Base-by-base conservation (phyloP, 2,329 filamentous ascomycete species). In the Ophiocordyceps unilateralis region DNA sequence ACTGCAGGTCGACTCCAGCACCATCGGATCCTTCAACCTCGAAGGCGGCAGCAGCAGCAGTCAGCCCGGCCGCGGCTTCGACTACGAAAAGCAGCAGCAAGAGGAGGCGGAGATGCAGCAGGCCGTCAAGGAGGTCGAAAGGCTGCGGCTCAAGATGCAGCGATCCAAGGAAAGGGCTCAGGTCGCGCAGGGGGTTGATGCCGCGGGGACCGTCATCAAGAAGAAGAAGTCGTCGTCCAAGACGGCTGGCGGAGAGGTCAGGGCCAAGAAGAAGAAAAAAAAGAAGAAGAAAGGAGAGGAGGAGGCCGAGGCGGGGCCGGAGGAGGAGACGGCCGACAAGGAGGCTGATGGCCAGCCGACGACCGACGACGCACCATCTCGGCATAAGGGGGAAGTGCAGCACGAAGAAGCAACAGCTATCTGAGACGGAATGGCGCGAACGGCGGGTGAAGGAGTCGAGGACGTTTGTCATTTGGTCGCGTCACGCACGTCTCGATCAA, bases 51-150 rank as follows among this genome's bases (percentile, higher is more conserved):
- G 32, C 32, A 36, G n/a, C 10, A 19, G 32, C 24, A 26, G 24
- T 12, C 34, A 15, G n/a, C 57, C 63, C 5, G 49, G 51, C 38
- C 50, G 51, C 32, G 55, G 55, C 0, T 65, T 72, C 40, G 75
- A 83, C 45, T 69, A 76, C 41, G 82, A 86, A 53, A 69, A 70
- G 42, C 74, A 80, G 49, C 74, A 81, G 55, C 75, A 74, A 15
- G 86, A 93, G 55, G 87, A 95, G 46, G 78, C 76, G 1, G 88
- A 95, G 61, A 93, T 95, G 85, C 78, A 76, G 39, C 78, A 77
- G 53, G 91, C 89, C 9, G 78, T 95, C 68, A 80, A 81, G 58
- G 84, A 95, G 58, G 83, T 98, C 3, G 89, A 96, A 64, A 71
- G 79, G 42, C 65, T 93, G 46, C 71, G 91, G 42, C 66, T 95